Conservation (phyloP, 1,284 basidiomycete species). For the Pulchroboletus neoregius region DNA sequence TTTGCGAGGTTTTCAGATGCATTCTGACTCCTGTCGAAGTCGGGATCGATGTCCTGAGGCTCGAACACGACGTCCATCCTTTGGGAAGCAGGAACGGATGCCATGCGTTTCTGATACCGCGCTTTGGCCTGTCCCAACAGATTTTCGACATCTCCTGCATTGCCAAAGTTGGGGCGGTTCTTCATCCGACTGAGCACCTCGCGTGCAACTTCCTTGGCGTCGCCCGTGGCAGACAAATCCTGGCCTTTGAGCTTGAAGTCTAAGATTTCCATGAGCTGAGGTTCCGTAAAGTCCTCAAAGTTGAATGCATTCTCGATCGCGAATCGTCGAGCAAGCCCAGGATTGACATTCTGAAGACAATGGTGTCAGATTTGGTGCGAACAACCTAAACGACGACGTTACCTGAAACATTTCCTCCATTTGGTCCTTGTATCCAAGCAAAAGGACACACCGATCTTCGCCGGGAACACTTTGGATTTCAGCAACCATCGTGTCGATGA, state of each 20-base stretch:
- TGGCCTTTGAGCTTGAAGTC: conserved; percentile 53
- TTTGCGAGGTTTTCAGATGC: conserved; percentile 49
- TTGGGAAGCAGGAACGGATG: conserved; percentile 31
- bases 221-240: conserved; percentile 51
- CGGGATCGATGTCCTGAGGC: conserved; percentile 59
- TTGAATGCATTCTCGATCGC: conserved; percentile 61
- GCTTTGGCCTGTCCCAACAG: conserved; percentile 51
- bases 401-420: conserved; percentile 73
- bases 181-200: conserved; percentile 49
- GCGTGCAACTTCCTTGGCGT: conserved; percentile 53
- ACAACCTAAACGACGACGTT: background rate
- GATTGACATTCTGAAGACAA: conserved; percentile 57
- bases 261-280: conserved; percentile 49
- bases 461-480: conserved; percentile 65
- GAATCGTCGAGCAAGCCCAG: conserved; percentile 60
- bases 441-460: conserved; percentile 62
- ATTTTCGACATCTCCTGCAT: conserved; percentile 67
- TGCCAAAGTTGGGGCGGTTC: conserved; percentile 61
- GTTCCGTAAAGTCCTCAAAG: conserved; percentile 60
- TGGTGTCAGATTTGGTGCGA: conserved; percentile 1
- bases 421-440: conserved; percentile 60
- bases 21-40: conserved; percentile 45
- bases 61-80: conserved; percentile 47
- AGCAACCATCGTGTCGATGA: conserved; percentile 69
- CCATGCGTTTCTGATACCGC: conserved; percentile 45